phyloP scores from a whole-genome alignment of 2,329 filamentous ascomycete genomes.

The Ceratocystis eucalypticola region DNA sequence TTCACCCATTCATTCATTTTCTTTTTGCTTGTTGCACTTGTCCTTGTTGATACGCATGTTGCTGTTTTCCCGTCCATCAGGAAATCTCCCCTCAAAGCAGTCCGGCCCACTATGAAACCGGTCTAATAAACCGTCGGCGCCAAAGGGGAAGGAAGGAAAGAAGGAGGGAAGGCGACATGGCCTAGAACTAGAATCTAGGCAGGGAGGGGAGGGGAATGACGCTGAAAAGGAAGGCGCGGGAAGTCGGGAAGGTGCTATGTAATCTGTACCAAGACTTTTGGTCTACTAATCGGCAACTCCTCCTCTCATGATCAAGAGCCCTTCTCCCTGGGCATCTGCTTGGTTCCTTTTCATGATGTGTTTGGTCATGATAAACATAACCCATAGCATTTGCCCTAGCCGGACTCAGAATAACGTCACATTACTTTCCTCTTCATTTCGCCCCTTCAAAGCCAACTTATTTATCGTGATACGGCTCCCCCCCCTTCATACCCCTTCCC shows the following conservation, averaged over 20 bases:
- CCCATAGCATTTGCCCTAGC: neutral
- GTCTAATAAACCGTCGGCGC: constrained; percentile 7
- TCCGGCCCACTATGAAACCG: neutral
- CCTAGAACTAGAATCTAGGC: neutral
- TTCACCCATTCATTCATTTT: too few species aligned
- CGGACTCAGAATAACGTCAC: neutral
- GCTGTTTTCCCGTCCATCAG: neutral
- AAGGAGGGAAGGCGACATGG: neutral
- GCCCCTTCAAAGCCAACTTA: neutral
- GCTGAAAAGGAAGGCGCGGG: neutral
- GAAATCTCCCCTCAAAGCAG: neutral
- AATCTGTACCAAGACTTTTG: neutral
- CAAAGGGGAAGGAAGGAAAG: neutral
- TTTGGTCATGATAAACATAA: neutral
- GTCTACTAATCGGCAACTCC: neutral
- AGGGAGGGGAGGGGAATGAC: neutral
- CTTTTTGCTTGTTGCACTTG: too few species aligned
- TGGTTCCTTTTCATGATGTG: neutral
- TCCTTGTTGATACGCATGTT: neutral
- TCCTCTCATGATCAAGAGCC: neutral
- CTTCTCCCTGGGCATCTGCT: neutral
- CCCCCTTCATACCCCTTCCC: neutral
- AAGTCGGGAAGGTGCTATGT: neutral
- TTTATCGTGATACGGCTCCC: neutral
- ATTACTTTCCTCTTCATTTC: neutral